Evolutionary conservation across 805 yeast genomes (phyloP).

Genomic region (Saccharomycopsis capsularis): DNA sequence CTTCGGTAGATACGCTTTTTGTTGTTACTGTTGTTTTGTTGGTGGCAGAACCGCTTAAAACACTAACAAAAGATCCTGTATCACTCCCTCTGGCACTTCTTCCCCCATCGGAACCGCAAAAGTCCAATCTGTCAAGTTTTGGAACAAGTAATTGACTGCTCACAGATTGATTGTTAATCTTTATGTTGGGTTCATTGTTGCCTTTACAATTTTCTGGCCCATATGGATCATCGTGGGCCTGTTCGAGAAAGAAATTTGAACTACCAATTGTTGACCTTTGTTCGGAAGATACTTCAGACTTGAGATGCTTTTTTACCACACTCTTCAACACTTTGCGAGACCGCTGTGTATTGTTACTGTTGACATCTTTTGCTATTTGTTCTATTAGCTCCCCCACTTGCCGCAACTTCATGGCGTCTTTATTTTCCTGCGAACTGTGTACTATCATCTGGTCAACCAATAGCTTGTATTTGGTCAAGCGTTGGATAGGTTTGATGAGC

Average conservation of each 20-base stretch:
- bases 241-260: neutral
- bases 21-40: no score
- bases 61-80: neutral
- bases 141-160: neutral
- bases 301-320: neutral
- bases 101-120: neutral
- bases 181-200: no score
- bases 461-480: constrained; percentile 33
- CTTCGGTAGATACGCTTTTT: no score
- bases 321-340: neutral
- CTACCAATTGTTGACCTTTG: no score
- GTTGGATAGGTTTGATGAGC: constrained; percentile 39
- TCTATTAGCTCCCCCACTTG: constrained; percentile 1
- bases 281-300: no score
- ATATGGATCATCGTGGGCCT: neutral
- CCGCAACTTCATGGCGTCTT: neutral
- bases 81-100: neutral
- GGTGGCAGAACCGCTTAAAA: neutral
- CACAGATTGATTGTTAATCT: neutral
- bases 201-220: neutral
- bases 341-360: neutral
- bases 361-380: neutral
- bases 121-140: no score
- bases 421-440: neutral
- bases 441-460: constrained; percentile 8